Percentiles rank a stretch among this genome's conserved stretches.
phyloP scores from a whole-genome alignment of 345 rosid genomes.

The Eucalyptus rudis region DNA sequence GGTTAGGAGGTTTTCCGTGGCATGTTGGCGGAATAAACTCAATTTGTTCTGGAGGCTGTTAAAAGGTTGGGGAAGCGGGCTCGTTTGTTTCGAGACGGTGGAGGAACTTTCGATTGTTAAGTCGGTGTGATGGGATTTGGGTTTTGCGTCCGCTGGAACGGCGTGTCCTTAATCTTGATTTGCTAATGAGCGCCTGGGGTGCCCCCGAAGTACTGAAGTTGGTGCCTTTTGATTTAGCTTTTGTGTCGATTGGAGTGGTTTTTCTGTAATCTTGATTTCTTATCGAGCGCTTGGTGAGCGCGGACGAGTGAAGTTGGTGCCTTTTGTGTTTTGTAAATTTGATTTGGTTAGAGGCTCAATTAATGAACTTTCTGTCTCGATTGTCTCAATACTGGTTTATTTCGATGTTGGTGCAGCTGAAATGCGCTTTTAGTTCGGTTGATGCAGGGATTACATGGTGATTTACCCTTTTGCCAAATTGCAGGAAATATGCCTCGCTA shows the following conservation, averaged over 20 bases:
- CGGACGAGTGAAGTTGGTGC: neutral
- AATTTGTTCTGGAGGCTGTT: neutral
- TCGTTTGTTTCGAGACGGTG: neutral
- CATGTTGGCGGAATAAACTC: neutral
- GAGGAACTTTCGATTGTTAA: neutral
- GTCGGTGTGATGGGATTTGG: neutral
- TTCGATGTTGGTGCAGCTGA: neutral
- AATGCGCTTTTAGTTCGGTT: neutral
- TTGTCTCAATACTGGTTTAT: neutral
- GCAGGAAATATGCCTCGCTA: slow-evolving; percentile 51
- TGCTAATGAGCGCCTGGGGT: neutral
- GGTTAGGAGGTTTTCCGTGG: neutral
- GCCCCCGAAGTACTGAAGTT: neutral
- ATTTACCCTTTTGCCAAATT: neutral
- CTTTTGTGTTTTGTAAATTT: neutral
- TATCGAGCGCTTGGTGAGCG: neutral
- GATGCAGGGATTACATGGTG: neutral
- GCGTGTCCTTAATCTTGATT: neutral
- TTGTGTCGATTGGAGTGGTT: neutral
- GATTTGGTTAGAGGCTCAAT: neutral
- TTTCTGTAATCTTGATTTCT: neutral
- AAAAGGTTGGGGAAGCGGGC: neutral
- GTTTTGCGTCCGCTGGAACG: neutral
- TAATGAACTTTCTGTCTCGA: neutral
- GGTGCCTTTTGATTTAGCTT: neutral